Conservation (phyloP, 2,329 filamentous ascomycete species). For the Blastomyces gilchristii region DNA sequence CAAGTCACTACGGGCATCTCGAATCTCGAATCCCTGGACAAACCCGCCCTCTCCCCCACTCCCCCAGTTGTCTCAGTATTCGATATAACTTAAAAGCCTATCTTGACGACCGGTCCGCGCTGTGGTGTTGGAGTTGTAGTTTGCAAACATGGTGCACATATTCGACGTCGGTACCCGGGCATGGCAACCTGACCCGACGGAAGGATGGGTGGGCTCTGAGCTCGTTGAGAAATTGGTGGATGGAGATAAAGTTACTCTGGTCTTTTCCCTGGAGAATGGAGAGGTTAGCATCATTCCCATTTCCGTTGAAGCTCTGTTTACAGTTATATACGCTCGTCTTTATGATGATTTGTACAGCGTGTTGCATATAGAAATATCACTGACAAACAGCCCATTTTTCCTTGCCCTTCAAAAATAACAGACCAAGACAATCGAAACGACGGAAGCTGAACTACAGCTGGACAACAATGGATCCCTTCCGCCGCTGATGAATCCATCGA, state of each 20-base stretch:
- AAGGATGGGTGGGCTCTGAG: conserved; percentile 97
- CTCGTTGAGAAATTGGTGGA: conserved; percentile 74
- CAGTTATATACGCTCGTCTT: not conserved
- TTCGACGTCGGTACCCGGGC: conserved; percentile 96
- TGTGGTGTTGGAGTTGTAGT: conserved; percentile 11
- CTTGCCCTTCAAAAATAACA: conserved; percentile 29
- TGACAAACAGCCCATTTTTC: not conserved
- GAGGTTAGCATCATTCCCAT: conserved; percentile 51
- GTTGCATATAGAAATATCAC: conserved; percentile 15
- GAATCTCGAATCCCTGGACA: not conserved
- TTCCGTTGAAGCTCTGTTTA: conserved; percentile 10
- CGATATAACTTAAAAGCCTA: not conserved
- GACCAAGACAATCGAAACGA: conserved; percentile 71
- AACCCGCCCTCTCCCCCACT: not conserved
- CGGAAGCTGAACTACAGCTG: conserved; percentile 62
- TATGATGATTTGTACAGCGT: conserved; percentile 4
- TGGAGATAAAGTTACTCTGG: conserved; percentile 75
- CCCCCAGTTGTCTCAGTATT: conserved; percentile 12
- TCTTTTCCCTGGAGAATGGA: conserved; percentile 85
- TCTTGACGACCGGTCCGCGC: not conserved
- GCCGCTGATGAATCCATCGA: conserved; percentile 92
- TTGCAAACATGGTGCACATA: conserved; percentile 68
- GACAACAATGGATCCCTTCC: conserved; percentile 70
- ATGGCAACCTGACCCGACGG: conserved; percentile 92
- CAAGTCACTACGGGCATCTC: not conserved